A percentile compares a stretch with the other conserved stretches of the same genome.
Evolutionary conservation across 1,284 basidiomycete species (phyloP).

Genomic region (Ganoderma sinense): DNA sequence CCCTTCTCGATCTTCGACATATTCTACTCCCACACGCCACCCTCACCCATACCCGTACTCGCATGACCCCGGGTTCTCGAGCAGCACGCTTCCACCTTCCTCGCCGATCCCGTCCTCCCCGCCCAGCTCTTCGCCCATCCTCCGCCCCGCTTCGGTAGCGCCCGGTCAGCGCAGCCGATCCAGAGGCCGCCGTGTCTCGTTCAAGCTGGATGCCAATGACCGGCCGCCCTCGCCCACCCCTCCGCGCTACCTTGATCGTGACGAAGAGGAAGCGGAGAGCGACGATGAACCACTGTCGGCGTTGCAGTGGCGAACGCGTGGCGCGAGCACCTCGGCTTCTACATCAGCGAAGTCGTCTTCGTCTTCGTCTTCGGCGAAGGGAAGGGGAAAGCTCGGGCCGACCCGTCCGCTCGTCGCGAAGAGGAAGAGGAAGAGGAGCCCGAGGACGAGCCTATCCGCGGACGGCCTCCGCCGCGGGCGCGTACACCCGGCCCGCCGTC

Average conservation of each 20-base stretch:
- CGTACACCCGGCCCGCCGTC: slow-evolving; percentile 39
- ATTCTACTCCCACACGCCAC: slow-evolving; percentile 49
- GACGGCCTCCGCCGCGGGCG: slow-evolving; percentile 28
- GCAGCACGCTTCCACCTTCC: slow-evolving; percentile 54
- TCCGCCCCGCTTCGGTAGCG: slow-evolving; percentile 26
- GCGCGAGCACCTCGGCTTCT: background rate
- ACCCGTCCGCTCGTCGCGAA: background rate
- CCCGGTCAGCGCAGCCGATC: slow-evolving; percentile 37
- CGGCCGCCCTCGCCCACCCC: slow-evolving; percentile 28
- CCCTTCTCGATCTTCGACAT: slow-evolving; percentile 33
- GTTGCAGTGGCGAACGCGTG: background rate
- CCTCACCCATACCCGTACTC: slow-evolving; percentile 46
- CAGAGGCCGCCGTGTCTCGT: slow-evolving; percentile 40
- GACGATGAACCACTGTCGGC: slow-evolving; percentile 10
- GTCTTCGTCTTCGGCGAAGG: slow-evolving; percentile 18
- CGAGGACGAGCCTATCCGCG: slow-evolving; percentile 14
- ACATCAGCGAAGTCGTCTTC: background rate
- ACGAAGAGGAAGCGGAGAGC: slow-evolving; percentile 8
- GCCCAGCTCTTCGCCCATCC: slow-evolving; percentile 27
- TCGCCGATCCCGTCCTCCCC: slow-evolving; percentile 46
- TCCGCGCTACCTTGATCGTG: slow-evolving; percentile 6
- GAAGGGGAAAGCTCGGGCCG: slow-evolving; percentile 31
- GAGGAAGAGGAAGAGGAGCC: slow-evolving; percentile 26
- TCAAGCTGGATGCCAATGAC: slow-evolving; percentile 38
- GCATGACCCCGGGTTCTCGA: slow-evolving; percentile 51